Base-by-base conservation (phyloP, 1,284 basidiomycete species). In the Moesziomyces aphidis region DNA sequence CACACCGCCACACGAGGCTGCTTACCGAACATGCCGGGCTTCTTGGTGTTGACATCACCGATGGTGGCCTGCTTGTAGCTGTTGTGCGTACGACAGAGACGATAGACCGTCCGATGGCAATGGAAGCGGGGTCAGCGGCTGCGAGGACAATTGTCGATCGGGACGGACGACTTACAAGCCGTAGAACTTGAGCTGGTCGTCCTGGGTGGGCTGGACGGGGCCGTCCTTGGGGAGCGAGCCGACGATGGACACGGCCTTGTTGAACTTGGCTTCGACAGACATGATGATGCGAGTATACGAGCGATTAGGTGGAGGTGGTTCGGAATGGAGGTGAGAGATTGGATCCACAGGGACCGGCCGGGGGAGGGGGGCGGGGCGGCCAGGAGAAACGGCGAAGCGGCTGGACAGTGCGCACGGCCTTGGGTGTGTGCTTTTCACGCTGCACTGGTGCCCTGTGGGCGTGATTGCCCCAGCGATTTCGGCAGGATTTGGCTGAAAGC, bases 31-130 rank as follows among this genome's bases (percentile, higher is more conserved):
- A 83, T 81, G 63, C 82, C 83, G 13, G 83, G 83, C 50, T 77
- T 75, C 56, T 72, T 69, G 54, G 81, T 83, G 79, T 79, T 82
- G 59, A 70, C 54, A 60, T 84, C 83, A 53, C 83, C 83, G n/a
- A 74, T 65, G 58, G 66, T 81, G 53, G 79, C 82, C 77, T 84
- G 83, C 79, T 84, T 84, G 81, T 67, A 83, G 59, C 71, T 78
- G 72, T 42, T 17, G 52, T 15, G n/a, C 21, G 39, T 5, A 48
- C 4, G 19, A 9, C n/a, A n/a, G 39, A 7, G 31, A 34, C 31
- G 31, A 34, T 2, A 34, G 4, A 5, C 10, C 9, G 31, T 34
- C 31, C 31, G 31, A 34, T 34, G 2, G 31, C 13, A 34, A 13
- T 34, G 1, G 11, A 54, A 45, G 28, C 42, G 7, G n/a, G 2